These are phyloP conservation scores for Rhizopogon salebrosus DNA, from an alignment of 768 basidiomycete genomes.

Conservation along the genomic window DNA sequence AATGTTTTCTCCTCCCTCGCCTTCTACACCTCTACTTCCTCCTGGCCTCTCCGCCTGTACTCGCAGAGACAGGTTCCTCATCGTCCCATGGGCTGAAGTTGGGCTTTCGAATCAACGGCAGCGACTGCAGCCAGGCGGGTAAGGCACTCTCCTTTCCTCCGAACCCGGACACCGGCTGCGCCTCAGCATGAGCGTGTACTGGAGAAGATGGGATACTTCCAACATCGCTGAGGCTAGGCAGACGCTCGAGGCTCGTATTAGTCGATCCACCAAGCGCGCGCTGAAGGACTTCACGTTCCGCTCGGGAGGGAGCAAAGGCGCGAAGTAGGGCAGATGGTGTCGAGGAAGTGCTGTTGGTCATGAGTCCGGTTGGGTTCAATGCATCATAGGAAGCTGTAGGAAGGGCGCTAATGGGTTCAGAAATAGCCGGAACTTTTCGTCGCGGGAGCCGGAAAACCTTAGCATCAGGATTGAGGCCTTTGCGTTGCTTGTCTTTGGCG, in stretches of 20 bases:
- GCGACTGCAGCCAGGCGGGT: slow-evolving; percentile 65
- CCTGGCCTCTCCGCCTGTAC: slow-evolving; percentile 9
- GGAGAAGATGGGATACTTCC: slow-evolving; percentile 71
- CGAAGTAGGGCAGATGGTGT: slow-evolving; percentile 53
- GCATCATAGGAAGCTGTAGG: slow-evolving; percentile 39
- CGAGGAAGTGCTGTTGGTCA: slow-evolving; percentile 33
- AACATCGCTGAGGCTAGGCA: slow-evolving; percentile 76
- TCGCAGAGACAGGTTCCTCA: slow-evolving; percentile 39
- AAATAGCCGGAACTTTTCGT: slow-evolving; percentile 4
- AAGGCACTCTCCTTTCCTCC: slow-evolving; percentile 30
- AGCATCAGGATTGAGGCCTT: slow-evolving; percentile 79
- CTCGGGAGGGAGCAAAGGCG: slow-evolving; percentile 85
- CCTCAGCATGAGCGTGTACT: slow-evolving; percentile 40
- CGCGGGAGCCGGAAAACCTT: slow-evolving; percentile 68
- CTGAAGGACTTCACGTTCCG: slow-evolving; percentile 80
- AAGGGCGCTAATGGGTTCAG: slow-evolving; percentile 5
- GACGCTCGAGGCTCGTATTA: slow-evolving; percentile 70
- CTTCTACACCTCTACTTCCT: slow-evolving; percentile 15
- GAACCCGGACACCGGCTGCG: slow-evolving; percentile 10
- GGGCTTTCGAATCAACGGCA: slow-evolving; percentile 60
- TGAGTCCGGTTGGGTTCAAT: slow-evolving; percentile 56
- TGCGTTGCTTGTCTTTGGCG: slow-evolving; percentile 47
- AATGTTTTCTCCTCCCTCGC: slow-evolving; percentile 1
- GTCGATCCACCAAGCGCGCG: slow-evolving; percentile 72
- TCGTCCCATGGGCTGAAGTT: slow-evolving; percentile 85